Evolutionary conservation across 495 filamentous ascomycete genomes (phyloP), one percentile per base, ranked within the genome.

Genomic region (Podospora anserina): DNA sequence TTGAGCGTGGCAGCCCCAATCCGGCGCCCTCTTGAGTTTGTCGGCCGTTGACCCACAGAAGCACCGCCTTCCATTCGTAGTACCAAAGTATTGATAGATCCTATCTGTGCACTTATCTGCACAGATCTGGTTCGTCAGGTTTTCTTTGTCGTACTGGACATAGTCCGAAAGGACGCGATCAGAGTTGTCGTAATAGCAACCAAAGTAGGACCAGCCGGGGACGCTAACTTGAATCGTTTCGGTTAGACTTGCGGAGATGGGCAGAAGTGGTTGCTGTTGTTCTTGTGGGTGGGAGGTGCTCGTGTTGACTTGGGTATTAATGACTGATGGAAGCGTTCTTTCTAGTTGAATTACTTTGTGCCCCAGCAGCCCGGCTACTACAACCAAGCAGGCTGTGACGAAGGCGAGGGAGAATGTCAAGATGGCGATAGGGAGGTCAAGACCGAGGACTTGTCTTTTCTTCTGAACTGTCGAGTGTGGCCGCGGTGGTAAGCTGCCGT

Each of bases 71-170:
- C 39, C 39, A 13, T 32, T 20, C 18, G 32, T 19, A 5, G 61
- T 63, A 5, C 61, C 61, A 19, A 44, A 39, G n/a, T 44, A 63
- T 15, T 63, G 16, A n/a, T 58, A 58, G 5, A 58, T 49, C 18
- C 18, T 19, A 32, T 34, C 30, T 2, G 61, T 32, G 61, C 61
- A 63, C 15, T 63, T 63, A 15, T 63, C 28, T 5, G 30, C 61
- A 44, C 61, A 63, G 18, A 63, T 4, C 11, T 63, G 27, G 18
- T 63, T 63, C 7, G 61, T 63, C 61, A 63, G 32, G 32, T 63
- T 63, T 7, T 63, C 61, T 18, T 44, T 63, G 19, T 63, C 61
- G 32, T 63, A 63, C 5, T 13, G 5, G 32, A 19, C 16, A 15
- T 32, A 28, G 28, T 34, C 28, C 5, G 11, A 4, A 3, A 63